Base-by-base conservation (phyloP, 352 stramenopile genomes). In the Peronospora tabacina region DNA sequence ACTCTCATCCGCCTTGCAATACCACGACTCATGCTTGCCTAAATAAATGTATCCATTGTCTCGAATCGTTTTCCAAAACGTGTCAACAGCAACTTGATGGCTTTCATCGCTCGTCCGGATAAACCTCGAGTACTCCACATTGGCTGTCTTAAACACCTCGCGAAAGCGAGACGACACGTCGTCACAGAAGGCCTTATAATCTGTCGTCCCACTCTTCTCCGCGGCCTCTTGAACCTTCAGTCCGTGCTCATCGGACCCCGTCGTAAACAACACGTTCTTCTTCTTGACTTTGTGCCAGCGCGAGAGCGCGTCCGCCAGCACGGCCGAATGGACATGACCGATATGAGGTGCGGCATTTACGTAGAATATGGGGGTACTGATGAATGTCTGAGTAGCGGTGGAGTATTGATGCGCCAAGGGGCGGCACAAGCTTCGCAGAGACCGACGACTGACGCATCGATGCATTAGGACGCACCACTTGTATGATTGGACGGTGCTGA, bases 321-420 rank as follows among this genome's bases (percentile, higher is more conserved):
- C 71, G 2, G 82, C 89, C 38, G 95, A 98, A 78, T 99, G 98
- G 34, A 97, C 92, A 79, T 99, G 96, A 35, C 97, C 97, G 44
- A 99, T 98, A 75, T 99, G 97, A 17, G 97, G 97, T 62, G 95
- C 86, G 58, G 97, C 96, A 62, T 99, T 99, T 33, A 99, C 95
- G 73, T 99, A 99, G 71, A 98, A 99, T 55, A 99, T 99, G 6
- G 97, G 96, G n/a, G 97, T 99, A 44, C 94, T 98, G 46, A 99
- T 77, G 24, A 81, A 71, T 22, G 69, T 72, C 24, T 63, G 38
- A 7, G 20, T 35, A 10, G 35, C 9, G 13, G n/a, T 48, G 15
- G 45, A 56, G 19, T 11, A 20, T 4, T 45, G 20, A 3, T 7
- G 29, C 11, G 30, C n/a, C 8, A 53, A 10, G 0, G 19, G 16